Evolutionary conservation across 2,329 filamentous ascomycete genomes (phyloP).

Genomic region (Emericellopsis cladophorae): DNA sequence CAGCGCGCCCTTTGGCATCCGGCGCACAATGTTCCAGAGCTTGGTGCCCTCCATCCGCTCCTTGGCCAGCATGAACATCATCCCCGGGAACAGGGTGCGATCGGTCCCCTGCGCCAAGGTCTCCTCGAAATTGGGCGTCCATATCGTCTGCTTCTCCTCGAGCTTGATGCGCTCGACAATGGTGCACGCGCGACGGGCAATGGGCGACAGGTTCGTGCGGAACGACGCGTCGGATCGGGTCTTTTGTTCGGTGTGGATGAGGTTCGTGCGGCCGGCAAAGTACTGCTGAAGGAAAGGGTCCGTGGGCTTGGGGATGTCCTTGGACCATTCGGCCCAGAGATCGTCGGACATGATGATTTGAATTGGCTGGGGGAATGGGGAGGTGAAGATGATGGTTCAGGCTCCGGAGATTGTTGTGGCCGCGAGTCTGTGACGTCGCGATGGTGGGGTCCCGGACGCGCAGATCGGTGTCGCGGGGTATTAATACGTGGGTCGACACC

Average conservation of each 20-base stretch:
- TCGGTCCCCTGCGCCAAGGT: slow-evolving; percentile 47
- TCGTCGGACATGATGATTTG: slow-evolving; percentile 27
- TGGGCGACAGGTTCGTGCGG: slow-evolving; percentile 61
- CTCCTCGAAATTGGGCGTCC: slow-evolving; percentile 65
- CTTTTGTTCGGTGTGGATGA: slow-evolving; percentile 72
- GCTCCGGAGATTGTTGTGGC: too few species aligned
- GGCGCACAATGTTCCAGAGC: slow-evolving; percentile 72
- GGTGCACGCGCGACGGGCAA: slow-evolving; percentile 62
- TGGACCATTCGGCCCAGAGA: slow-evolving; percentile 44
- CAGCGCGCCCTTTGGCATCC: slow-evolving; percentile 80
- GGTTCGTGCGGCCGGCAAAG: slow-evolving; percentile 57
- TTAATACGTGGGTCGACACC: too few species aligned
- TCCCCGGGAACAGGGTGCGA: slow-evolving; percentile 66
- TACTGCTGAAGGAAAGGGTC: slow-evolving; percentile 80
- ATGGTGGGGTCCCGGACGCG: too few species aligned
- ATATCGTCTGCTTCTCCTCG: slow-evolving; percentile 63
- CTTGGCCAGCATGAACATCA: slow-evolving; percentile 86
- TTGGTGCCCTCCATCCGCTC: slow-evolving; percentile 74
- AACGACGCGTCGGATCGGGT: slow-evolving; percentile 65
- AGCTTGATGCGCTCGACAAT: slow-evolving; percentile 72
- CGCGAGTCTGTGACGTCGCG: too few species aligned
- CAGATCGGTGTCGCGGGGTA: too few species aligned
- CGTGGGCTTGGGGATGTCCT: slow-evolving; percentile 41
- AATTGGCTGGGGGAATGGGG: too few species aligned
- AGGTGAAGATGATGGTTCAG: too few species aligned